phyloP scores from a whole-genome alignment of 441 rosid species.

The Francoa sonchifolia region DNA sequence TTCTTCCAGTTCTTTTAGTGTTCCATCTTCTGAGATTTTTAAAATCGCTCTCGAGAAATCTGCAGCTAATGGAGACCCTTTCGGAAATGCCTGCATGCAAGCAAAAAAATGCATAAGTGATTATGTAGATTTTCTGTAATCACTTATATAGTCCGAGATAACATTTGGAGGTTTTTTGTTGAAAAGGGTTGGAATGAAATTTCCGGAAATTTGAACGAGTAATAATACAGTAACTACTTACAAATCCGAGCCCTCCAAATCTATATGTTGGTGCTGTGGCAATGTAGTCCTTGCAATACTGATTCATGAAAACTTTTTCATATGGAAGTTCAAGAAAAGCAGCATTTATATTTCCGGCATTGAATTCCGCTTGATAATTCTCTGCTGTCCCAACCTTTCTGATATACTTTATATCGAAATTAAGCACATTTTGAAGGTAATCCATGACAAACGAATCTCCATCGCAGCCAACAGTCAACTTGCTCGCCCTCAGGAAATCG shows the following conservation, averaged over 20 bases:
- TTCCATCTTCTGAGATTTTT: conserved; percentile 25
- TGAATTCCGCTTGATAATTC: not conserved
- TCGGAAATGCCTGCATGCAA: conserved; percentile 31
- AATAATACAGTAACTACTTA: not conserved
- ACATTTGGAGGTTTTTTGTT: no score
- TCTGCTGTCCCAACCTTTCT: not conserved
- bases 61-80: conserved; percentile 29
- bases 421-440: not conserved
- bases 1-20: conserved; percentile 15
- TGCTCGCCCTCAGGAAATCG: conserved; percentile 4
- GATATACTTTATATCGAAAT: not conserved
- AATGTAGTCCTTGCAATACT: conserved; percentile 7
- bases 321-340: conserved; percentile 12
- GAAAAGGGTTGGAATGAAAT: not conserved
- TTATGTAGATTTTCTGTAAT: no score
- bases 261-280: conserved; percentile 3
- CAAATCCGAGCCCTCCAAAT: conserved; percentile 12
- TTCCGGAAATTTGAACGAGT: not conserved
- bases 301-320: conserved; percentile 5
- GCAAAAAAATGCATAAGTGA: no score
- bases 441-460: conserved; percentile 3
- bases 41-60: conserved; percentile 39
- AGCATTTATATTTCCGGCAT: not conserved
- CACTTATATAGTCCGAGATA: no score
- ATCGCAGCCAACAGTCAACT: conserved; percentile 6